Evolutionary conservation across 306 rosid species (phyloP).

Genomic region (Oemleria cerasiformis): DNA sequence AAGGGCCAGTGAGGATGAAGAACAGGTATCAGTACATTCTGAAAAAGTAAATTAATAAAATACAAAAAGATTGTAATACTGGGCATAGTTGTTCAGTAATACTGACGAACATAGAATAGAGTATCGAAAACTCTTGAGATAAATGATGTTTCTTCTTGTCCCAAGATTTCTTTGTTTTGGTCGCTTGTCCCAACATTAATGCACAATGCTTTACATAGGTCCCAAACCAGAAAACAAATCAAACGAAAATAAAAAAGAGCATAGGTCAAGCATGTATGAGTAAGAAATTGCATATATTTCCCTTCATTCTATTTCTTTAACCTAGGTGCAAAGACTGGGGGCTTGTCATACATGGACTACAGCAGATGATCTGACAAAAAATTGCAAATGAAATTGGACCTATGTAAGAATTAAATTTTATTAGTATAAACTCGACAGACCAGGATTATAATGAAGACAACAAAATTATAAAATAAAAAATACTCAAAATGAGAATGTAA

Average conservation of each 20-base stretch:
- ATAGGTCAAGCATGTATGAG: neutral
- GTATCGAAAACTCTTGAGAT: neutral
- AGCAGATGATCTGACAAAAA: neutral
- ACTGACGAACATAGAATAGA: neutral
- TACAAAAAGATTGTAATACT: neutral
- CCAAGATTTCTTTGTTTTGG: neutral
- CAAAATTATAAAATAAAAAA: neutral
- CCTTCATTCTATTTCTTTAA: neutral
- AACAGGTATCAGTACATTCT: neutral
- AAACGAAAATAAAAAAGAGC: neutral
- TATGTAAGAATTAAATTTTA: neutral
- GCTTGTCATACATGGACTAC: neutral
- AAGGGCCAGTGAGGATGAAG: neutral
- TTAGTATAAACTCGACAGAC: neutral
- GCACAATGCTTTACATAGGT: neutral
- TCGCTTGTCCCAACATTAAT: neutral
- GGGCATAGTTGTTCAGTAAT: neutral
- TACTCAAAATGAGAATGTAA: neutral
- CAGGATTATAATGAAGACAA: neutral
- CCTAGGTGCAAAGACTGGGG: neutral
- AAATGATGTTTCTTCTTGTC: neutral
- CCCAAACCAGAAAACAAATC: neutral
- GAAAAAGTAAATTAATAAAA: neutral
- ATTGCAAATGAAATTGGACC: neutral
- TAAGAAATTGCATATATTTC: neutral